These are phyloP conservation scores for Termitomyces sp. DNA, from an alignment of 768 basidiomycete genomes.

Conservation along the genomic window DNA sequence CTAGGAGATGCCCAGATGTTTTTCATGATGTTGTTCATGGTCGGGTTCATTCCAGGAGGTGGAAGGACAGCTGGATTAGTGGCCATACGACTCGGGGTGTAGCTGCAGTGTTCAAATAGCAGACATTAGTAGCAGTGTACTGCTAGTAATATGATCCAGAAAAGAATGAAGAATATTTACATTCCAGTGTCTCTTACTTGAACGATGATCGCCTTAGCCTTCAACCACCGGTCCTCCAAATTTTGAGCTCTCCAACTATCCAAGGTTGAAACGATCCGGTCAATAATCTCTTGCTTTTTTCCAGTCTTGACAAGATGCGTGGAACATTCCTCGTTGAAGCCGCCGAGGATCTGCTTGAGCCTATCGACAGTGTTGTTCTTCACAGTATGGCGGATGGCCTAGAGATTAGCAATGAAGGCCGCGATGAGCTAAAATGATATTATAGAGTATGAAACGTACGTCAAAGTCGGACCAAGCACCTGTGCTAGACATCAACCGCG, in stretches of 20 bases:
- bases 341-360: constrained; percentile 75
- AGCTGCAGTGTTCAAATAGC: constrained; percentile 5
- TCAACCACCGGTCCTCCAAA: constrained; percentile 60
- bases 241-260: constrained; percentile 54
- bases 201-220: constrained; percentile 58
- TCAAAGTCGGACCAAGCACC: constrained; percentile 73
- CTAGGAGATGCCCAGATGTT: constrained; percentile 21
- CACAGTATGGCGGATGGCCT: constrained; percentile 68
- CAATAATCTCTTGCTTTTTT: constrained; percentile 85
- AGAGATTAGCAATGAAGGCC: constrained; percentile 9
- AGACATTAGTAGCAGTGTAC: not conserved
- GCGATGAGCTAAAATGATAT: constrained; percentile 10
- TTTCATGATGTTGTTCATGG: constrained; percentile 23
- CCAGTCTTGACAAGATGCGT: constrained; percentile 68
- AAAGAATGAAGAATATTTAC: constrained; percentile 39
- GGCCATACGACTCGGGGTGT: constrained; percentile 14
- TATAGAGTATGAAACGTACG: constrained; percentile 30
- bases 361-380: constrained; percentile 79
- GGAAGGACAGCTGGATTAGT: constrained; percentile 14
- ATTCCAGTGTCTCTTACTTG: constrained; percentile 61
- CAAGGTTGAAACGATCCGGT: constrained; percentile 57
- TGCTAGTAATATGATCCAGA: not conserved
- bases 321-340: constrained; percentile 74
- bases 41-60: constrained; percentile 13
- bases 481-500: constrained; percentile 47